phyloP scores from a whole-genome alignment of 805 yeast species.

The Grigorovia jiainica region DNA sequence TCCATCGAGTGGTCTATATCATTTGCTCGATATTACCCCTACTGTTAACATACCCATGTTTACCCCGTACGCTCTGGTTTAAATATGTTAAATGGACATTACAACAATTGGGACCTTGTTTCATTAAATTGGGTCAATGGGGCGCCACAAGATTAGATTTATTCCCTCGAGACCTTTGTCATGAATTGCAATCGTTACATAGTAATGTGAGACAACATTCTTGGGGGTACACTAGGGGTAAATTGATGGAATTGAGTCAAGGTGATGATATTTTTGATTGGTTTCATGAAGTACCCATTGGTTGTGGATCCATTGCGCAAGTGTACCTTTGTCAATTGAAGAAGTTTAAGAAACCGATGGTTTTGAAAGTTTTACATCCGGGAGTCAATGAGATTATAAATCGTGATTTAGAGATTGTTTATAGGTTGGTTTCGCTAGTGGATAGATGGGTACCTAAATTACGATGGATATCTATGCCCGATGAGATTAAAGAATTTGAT shows the following conservation, averaged over 20 bases:
- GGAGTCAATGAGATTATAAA: slow-evolving; percentile 59
- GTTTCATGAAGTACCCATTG: slow-evolving; percentile 67
- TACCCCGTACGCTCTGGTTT: slow-evolving; percentile 46
- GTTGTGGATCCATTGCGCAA: slow-evolving; percentile 98
- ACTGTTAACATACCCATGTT: slow-evolving; percentile 47
- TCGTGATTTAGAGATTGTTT: slow-evolving; percentile 80
- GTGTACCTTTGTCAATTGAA: slow-evolving; percentile 66
- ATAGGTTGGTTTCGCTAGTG: slow-evolving; percentile 60
- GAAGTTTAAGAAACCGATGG: slow-evolving; percentile 47
- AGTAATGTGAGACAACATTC: slow-evolving; percentile 76
- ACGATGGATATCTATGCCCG: slow-evolving; percentile 96
- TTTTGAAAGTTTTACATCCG: slow-evolving; percentile 91
- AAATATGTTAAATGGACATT: slow-evolving; percentile 51
- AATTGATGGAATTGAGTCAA: slow-evolving; percentile 43
- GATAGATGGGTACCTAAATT: slow-evolving; percentile 70
- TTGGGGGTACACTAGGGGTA: slow-evolving; percentile 39
- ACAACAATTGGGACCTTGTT: slow-evolving; percentile 88
- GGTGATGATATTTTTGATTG: slow-evolving; percentile 71
- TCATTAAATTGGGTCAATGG: slow-evolving; percentile 93
- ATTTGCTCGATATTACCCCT: slow-evolving; percentile 57
- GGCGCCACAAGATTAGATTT: slow-evolving; percentile 96
- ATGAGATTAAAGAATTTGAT: slow-evolving; percentile 84
- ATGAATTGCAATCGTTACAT: slow-evolving; percentile 66
- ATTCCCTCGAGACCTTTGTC: slow-evolving; percentile 70
- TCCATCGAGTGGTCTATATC: too few relatives aligned